Base-by-base conservation (phyloP, 225 moss, liverwort and hornwort species). In the Marchantia paleacea region DNA sequence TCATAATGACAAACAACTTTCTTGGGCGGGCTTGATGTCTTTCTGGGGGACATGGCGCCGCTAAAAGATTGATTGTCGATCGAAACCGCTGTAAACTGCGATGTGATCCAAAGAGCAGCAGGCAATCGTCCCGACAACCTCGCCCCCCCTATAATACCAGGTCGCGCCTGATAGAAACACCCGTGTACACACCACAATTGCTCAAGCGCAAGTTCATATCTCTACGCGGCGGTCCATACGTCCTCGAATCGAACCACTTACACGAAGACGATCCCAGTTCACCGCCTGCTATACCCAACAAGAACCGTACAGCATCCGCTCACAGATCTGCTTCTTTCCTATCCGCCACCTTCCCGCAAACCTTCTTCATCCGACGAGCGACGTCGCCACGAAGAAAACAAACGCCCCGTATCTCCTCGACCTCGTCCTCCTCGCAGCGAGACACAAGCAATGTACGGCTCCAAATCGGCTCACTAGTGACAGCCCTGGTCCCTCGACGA, bases 31-130 rank as follows among this genome's bases (percentile, higher is more conserved):
- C 61, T 65, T 13, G 77, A 24, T 13, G 77, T 78, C 77, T 78
- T 78, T 4, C 77, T 47, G 64, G 77, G 77, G 47, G 77, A 78
- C 77, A 78, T 78, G 77, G 63, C 77, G 62, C 55, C 57, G 7
- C 16, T 10, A 47, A 8, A 72, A 72, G 6, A 47, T 49, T 20
- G 0, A 0, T 52, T 10, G n/a, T 39, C 39, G 39, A 51, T 12
- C 48, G 16, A 13, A 51, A 1, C 24, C n/a, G 10, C 72, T 52
- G 11, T 1, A 8, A 9, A 39, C 15, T 28, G 8, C 12, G 47
- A 26, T 26, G 20, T 7, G 66, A 39, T 69, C 69, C 7, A 2
- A 64, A 26, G 64, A 24, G 7, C 24, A 8, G 3, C 24, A 22
- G 64, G 7, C 25, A 5, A 29, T 66, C 28, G 26, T 29, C 39